phyloP scores from a whole-genome alignment of 2,329 filamentous ascomycete genomes.

The Fusarium sterilihyphosum region DNA sequence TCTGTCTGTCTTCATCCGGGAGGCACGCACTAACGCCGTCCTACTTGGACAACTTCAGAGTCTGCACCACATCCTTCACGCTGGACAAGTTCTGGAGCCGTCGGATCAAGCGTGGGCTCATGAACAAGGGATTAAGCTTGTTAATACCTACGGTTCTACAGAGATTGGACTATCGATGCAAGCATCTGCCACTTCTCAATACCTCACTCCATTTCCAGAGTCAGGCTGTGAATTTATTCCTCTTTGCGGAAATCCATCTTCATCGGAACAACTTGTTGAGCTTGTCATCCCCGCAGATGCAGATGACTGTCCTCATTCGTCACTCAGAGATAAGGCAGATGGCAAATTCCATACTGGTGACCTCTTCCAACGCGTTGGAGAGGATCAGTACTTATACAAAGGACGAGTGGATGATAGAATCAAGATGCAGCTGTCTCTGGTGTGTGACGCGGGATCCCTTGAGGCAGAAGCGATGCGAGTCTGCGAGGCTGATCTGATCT shows the following conservation, averaged over 20 bases:
- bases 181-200: not conserved
- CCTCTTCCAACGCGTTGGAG: not conserved
- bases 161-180: conserved; percentile 1
- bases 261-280: not conserved
- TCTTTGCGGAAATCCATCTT: accelerated
- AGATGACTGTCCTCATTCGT: not conserved
- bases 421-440: not conserved
- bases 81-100: not conserved
- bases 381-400: not conserved
- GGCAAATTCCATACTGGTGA: conserved; percentile 5
- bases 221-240: not conserved
- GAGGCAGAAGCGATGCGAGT: conserved; percentile 10
- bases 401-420: conserved; percentile 11
- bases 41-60: not conserved
- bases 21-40: accelerated
- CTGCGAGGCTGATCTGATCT: not conserved
- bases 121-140: not conserved
- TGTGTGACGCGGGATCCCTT: not conserved
- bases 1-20: not conserved
- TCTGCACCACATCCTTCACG: not conserved
- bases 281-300: not conserved
- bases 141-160: not conserved
- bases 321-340: not conserved
- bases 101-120: not conserved
- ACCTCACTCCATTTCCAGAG: not conserved